A percentile compares a stretch with the other conserved stretches of the same genome.
Conservation (phyloP, 352 stramenopile species). For the Phytophthora sp. region DNA sequence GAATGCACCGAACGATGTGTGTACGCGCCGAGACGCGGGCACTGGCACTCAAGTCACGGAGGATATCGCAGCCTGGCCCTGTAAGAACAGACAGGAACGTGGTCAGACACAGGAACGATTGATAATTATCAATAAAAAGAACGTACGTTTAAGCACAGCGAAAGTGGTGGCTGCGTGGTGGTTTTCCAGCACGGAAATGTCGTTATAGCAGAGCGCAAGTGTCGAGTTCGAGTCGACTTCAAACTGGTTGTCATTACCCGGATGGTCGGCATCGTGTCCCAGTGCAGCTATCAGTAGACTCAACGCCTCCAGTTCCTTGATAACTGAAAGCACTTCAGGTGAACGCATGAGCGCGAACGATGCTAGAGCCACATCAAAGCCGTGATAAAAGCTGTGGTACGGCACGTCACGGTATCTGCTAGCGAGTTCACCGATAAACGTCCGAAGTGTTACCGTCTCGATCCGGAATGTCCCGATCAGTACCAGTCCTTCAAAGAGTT, state of each 20-base stretch:
- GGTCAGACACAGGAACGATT: conserved; percentile 10
- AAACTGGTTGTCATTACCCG: conserved; percentile 91
- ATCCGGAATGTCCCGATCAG: conserved; percentile 78
- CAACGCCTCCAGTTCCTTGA: conserved; percentile 80
- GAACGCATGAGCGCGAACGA: conserved; percentile 69
- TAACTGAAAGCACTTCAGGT: conserved; percentile 56
- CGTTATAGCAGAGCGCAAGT: conserved; percentile 90
- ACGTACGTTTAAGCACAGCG: conserved; percentile 58
- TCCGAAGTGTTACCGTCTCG: conserved; percentile 44
- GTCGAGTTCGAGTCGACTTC: conserved; percentile 80
- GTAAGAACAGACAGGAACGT: background rate
- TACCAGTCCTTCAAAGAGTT: conserved; percentile 67
- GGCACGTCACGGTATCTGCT: conserved; percentile 68
- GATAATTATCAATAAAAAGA: background rate
- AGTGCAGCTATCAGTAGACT: conserved; percentile 83
- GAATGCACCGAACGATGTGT: conserved; percentile 77
- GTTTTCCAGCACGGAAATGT: conserved; percentile 90
- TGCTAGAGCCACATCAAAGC: conserved; percentile 76
- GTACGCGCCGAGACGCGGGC: conserved; percentile 54
- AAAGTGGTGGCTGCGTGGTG: conserved; percentile 87
- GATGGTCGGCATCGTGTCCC: conserved; percentile 89
- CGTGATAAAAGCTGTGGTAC: conserved; percentile 91
- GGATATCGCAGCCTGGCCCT: conserved; percentile 64
- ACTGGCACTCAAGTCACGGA: conserved; percentile 56
- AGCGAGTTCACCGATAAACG: conserved; percentile 66